Evolutionary conservation across 352 stramenopile genomes (phyloP).

Genomic region (Pythium rhizo-oryzae): DNA sequence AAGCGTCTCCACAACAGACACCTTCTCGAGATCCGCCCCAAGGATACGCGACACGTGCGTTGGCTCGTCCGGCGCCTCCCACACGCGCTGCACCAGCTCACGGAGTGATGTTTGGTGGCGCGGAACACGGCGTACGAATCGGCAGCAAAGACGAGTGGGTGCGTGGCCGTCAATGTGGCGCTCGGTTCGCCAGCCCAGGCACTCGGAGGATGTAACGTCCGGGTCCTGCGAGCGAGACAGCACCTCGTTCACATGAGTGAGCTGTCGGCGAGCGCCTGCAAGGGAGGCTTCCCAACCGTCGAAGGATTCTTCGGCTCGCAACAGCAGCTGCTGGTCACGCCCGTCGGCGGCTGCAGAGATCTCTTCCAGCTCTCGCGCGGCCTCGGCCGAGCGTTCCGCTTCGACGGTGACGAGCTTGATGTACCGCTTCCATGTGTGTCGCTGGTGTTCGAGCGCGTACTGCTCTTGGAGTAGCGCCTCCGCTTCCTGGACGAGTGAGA

Average conservation of each 20-base stretch:
- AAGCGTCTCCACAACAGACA: neutral
- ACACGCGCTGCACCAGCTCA: neutral
- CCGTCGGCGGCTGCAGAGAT: neutral
- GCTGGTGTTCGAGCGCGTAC: slow-evolving; percentile 15
- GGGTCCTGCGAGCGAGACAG: neutral
- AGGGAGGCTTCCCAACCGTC: neutral
- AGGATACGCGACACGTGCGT: neutral
- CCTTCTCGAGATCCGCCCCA: neutral
- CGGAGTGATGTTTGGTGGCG: neutral
- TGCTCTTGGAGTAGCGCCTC: slow-evolving; percentile 2
- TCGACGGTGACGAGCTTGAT: neutral
- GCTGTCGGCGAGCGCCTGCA: no score
- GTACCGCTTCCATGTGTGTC: neutral
- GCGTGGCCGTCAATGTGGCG: neutral
- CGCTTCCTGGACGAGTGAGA: neutral
- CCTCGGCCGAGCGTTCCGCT: neutral
- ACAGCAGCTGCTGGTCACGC: neutral
- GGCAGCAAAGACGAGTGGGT: neutral
- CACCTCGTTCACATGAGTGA: neutral
- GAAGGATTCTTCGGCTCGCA: neutral
- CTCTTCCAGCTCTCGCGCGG: neutral
- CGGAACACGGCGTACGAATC: neutral
- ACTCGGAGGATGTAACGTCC: neutral
- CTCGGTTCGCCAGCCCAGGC: slow-evolving; percentile 1
- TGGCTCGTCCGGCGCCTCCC: neutral